Evolutionary conservation across 2,329 filamentous ascomycete genomes (phyloP).

Genomic region (Pyrenophora seminiperda): DNA sequence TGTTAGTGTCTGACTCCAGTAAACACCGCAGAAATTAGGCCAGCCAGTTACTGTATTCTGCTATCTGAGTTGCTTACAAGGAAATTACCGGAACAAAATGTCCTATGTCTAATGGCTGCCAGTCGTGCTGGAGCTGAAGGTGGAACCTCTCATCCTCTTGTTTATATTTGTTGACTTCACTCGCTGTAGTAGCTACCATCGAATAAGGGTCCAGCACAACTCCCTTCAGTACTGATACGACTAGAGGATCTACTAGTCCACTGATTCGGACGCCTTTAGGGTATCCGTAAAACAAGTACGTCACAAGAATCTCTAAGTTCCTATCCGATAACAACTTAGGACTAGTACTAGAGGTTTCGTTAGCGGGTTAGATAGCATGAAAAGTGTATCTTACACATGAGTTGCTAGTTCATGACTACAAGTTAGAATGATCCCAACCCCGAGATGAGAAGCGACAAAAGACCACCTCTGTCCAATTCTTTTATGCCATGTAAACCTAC

Average conservation of each 20-base stretch:
- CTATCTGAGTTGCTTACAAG: neutral
- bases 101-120: neutral
- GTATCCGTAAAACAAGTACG: neutral
- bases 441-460: neutral
- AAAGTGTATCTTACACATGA: neutral
- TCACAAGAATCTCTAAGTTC: neutral
- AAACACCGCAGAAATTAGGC: neutral
- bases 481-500: neutral
- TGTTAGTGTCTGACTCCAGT: neutral
- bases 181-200: neutral
- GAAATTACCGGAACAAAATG: neutral
- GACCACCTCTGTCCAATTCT: neutral
- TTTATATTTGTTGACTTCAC: neutral
- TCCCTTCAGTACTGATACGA: neutral
- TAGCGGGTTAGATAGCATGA: neutral
- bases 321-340: neutral
- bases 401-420: neutral
- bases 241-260: neutral
- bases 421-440: neutral
- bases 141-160: neutral
- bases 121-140: neutral
- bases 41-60: neutral
- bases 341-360: neutral
- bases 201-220: neutral
- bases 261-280: neutral